Percentiles rank a stretch among this genome's conserved stretches.
Evolutionary conservation across 2,329 filamentous ascomycete species (phyloP).

Genomic region (Fragosphaeria purpurea): DNA sequence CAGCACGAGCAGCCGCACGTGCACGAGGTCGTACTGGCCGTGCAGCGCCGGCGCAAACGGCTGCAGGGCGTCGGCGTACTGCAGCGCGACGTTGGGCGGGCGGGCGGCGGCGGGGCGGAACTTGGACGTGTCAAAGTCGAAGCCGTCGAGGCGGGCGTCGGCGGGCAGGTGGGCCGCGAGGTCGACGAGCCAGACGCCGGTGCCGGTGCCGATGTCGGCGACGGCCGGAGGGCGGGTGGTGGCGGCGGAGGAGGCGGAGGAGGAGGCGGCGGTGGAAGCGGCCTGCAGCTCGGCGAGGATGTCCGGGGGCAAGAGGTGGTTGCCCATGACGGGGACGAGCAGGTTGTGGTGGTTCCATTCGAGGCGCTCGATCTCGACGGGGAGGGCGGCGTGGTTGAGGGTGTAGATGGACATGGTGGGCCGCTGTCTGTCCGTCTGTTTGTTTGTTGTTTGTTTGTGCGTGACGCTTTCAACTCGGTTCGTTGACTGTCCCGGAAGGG

Average conservation of each 20-base stretch:
- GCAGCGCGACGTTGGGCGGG: conserved; percentile 7
- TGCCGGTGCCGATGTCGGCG: conserved; percentile 9
- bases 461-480: no score
- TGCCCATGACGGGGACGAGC: conserved; percentile 1
- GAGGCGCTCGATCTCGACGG: conserved; percentile 8
- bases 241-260: background rate
- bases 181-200: conserved; percentile 10
- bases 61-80: background rate
- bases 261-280: background rate
- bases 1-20: conserved; percentile 6
- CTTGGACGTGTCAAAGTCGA: conserved; percentile 6
- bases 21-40: conserved; percentile 9
- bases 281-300: background rate
- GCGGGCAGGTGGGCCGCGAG: conserved; percentile 3
- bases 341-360: conserved; percentile 8
- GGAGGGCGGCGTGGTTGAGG: conserved; percentile 4
- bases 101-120: conserved; percentile 4
- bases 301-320: conserved; percentile 1
- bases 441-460: no score
- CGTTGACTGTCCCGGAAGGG: no score
- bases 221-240: background rate
- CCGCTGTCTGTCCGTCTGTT: no score
- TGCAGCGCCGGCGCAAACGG: conserved; percentile 1
- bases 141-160: conserved; percentile 7
- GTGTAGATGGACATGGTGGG: conserved; percentile 3